Evolutionary conservation across 2,329 filamentous ascomycete genomes (phyloP), one percentile per base, ranked within the genome.

Genomic region (Dryadomyces quercus-mongolicae): DNA sequence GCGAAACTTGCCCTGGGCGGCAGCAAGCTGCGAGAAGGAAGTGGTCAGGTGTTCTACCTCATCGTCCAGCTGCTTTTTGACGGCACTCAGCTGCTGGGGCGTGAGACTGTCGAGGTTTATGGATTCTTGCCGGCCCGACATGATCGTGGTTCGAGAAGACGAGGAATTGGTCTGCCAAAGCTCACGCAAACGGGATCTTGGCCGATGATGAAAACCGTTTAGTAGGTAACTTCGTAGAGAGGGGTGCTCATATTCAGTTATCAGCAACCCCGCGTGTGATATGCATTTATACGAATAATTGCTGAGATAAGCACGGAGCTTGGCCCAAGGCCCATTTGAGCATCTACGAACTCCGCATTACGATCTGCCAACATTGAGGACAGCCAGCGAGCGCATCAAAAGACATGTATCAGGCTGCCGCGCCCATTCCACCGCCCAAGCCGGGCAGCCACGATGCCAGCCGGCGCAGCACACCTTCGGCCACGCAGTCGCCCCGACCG

Each of bases 41-140:
- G 76, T 80, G 2, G 89, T 94, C 61, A 98, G 81, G 73, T 97
- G 92, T 67, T 95, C 89, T 60, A 98, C 85, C 71, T 98, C 93
- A 64, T 93, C 85, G 68, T 95, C 92, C 61, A 98, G 85, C 69
- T 96, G 92, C 69, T 93, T 90, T 76, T 98, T 96, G 62, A 98
- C 85, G 63, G 89, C 83, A 61, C 82, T 85, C 61, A 98, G 86
- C 71, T 96, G 92, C 61, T 88, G 87, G 25, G 85, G 77, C 62
- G 85, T 86, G 64, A 98, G 85, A 57, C 80, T 82, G 63, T 85
- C 82, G 63, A 98, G 74, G 61, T 77, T 78, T 61, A 82, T 78
- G 81, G 45, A 46, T 54, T 60, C 59, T 49, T 60, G 59, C 21
- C 57, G 56, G 49, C 54, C 59, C 7, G 59, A 21, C 59, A 59